Conservation (phyloP, 2,329 filamentous ascomycete species). For the Dissoconium aciculare region DNA sequence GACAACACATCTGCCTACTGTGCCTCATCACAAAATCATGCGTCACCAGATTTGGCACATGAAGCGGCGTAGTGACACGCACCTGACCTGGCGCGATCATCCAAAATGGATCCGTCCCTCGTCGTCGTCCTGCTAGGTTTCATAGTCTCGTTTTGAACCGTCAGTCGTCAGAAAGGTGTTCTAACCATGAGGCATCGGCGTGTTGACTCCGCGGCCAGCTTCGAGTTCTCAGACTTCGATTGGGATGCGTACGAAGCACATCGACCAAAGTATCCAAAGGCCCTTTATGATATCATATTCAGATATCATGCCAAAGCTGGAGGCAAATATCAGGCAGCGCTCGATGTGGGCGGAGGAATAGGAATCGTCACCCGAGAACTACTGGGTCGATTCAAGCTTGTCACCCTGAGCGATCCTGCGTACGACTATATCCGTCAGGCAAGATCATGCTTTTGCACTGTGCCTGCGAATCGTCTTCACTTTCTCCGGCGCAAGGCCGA, state of each 20-base stretch:
- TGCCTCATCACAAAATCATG: too few species aligned
- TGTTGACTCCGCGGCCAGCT: neutral
- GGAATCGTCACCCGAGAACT: conserved; percentile 5
- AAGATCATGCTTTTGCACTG: neutral
- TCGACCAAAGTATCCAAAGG: conserved; percentile 3
- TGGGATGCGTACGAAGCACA: conserved; percentile 3
- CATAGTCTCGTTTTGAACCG: too few species aligned
- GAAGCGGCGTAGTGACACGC: too few species aligned
- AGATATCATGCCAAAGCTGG: conserved; percentile 2
- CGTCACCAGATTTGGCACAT: too few species aligned
- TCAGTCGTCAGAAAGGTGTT: too few species aligned
- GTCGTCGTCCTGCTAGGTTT: too few species aligned
- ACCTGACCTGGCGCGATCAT: too few species aligned
- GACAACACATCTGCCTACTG: too few species aligned
- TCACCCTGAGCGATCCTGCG: conserved; percentile 5
- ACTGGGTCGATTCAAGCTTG: conserved; percentile 3
- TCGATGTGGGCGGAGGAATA: conserved; percentile 5
- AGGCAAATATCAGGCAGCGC: conserved; percentile 2
- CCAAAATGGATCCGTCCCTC: too few species aligned
- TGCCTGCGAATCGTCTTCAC: neutral
- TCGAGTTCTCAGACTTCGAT: neutral
- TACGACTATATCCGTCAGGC: conserved; percentile 3
- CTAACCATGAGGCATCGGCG: too few species aligned
- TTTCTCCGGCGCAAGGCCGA: conserved; percentile 6
- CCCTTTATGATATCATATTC: conserved; percentile 2